Evolutionary conservation across 257 asterid species (phyloP).

Genomic region (Nicotiana benthamiana): DNA sequence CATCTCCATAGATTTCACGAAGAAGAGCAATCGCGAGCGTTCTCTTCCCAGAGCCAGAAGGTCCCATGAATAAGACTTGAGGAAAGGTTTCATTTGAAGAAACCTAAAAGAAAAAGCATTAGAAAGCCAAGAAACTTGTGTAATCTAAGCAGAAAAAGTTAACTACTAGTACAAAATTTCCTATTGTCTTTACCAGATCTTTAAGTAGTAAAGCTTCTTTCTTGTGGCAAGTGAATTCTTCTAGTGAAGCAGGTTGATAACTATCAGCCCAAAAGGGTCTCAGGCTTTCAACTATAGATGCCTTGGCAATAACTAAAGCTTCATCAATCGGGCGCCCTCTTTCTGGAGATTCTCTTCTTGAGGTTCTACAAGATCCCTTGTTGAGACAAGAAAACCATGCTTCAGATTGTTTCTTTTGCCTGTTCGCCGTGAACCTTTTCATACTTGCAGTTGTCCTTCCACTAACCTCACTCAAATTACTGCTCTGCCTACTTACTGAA

Average conservation of each 20-base stretch:
- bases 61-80: constrained; percentile 63
- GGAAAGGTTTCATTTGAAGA: constrained; percentile 36
- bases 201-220: constrained; percentile 61
- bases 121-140: not conserved
- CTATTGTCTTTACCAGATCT: constrained; percentile 41
- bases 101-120: constrained; percentile 24
- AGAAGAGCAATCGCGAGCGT: constrained; percentile 63
- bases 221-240: constrained; percentile 65
- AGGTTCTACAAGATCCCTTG: constrained; percentile 51
- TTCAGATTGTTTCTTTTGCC: constrained; percentile 45
- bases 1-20: constrained; percentile 58
- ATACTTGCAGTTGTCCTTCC: constrained; percentile 51
- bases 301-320: constrained; percentile 60
- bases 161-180: not conserved
- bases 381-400: constrained; percentile 68
- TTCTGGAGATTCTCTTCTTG: constrained; percentile 45
- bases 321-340: constrained; percentile 47
- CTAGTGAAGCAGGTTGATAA: constrained; percentile 54
- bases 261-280: constrained; percentile 80
- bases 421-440: constrained; percentile 40
- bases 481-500: constrained; percentile 42
- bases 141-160: not conserved
- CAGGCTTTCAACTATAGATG: constrained; percentile 60
- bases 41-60: constrained; percentile 75
- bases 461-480: constrained; percentile 41